Evolutionary conservation across 1,284 basidiomycete species (phyloP).

Genomic region (Exobasidium cylindrosporum): DNA sequence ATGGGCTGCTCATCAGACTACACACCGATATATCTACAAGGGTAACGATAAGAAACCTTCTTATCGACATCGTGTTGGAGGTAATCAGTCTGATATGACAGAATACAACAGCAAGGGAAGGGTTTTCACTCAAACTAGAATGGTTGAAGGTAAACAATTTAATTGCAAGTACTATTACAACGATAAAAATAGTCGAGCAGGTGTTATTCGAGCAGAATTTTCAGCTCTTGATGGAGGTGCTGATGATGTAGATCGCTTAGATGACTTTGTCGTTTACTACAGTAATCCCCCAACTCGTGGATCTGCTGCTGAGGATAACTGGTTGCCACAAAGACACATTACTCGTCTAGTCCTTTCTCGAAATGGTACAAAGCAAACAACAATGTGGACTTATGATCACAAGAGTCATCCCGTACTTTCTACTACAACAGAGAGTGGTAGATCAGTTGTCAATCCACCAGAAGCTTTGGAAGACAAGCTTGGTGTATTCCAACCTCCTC

Average conservation of each 20-base stretch:
- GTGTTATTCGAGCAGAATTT: not conserved
- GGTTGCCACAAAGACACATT: not conserved
- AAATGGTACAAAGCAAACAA: not conserved
- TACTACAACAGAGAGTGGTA: too few species aligned
- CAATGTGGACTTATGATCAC: constrained; percentile 4
- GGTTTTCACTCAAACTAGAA: not conserved
- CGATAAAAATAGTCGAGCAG: not conserved
- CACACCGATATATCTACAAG: too few species aligned
- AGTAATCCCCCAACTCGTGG: constrained; percentile 1
- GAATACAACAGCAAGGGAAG: too few species aligned
- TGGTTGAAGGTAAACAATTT: not conserved
- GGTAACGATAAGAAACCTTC: too few species aligned
- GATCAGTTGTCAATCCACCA: too few species aligned
- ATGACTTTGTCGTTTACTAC: not conserved
- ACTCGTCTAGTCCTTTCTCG: not conserved
- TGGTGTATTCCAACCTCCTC: too few species aligned
- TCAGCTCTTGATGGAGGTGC: not conserved
- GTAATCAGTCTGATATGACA: too few species aligned
- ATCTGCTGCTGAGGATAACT: not conserved
- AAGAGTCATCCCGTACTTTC: too few species aligned
- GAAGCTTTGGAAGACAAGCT: too few species aligned
- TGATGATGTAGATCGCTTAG: not conserved
- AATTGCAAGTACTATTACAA: not conserved
- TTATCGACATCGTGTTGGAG: too few species aligned
- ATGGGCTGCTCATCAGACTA: too few species aligned